Base-by-base conservation (phyloP, 805 yeast genomes). In the Saccharomycopsis fermentans region DNA sequence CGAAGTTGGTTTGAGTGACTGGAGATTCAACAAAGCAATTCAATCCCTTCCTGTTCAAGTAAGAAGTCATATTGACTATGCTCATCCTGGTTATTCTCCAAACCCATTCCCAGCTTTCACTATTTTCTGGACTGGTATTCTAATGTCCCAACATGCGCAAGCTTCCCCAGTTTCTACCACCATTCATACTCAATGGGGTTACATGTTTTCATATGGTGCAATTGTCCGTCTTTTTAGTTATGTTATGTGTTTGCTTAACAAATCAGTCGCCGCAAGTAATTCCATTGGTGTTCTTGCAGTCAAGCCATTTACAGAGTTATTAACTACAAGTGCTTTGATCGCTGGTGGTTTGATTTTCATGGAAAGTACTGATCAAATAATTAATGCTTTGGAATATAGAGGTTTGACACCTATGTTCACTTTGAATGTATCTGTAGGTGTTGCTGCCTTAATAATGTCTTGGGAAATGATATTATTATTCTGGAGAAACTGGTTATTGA, bases 131-230 rank as follows among this genome's bases (percentile, higher is more conserved):
- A 94, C 98, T 1, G 99, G 99, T 32, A 78, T 86, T 14, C 77
- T 94, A 62, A 94, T 94, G 99, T 90, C 97, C 1, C 89, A 86
- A 70, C 99, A 94, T 71, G 83, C 82, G 43, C 99, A 94, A 71
- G 87, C 91, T 5, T 84, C 94, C 0, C 75, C 69, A 57, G 77
- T 86, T 35, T 84, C 97, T 2, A 90, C 97, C 2, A 75, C 72
- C 17, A 81, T 94, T 62, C 99, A 94, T 70, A 74, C 80, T 57
- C 97, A 90, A 72, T 94, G 99, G 99, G 99, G 99, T 6, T 77
- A 79, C 59, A 71, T 94, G 66, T 77, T 94, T 59, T 79, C 91
- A n/a, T 80, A 81, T 64, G 98, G 90, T 1, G 86, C 97, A 2
- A 78, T 82, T 12, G 82, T 91, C 71, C 79, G 99, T 63, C 71